Conservation (phyloP, 441 rosid species). For the Euphorbia schlechtendalii region DNA sequence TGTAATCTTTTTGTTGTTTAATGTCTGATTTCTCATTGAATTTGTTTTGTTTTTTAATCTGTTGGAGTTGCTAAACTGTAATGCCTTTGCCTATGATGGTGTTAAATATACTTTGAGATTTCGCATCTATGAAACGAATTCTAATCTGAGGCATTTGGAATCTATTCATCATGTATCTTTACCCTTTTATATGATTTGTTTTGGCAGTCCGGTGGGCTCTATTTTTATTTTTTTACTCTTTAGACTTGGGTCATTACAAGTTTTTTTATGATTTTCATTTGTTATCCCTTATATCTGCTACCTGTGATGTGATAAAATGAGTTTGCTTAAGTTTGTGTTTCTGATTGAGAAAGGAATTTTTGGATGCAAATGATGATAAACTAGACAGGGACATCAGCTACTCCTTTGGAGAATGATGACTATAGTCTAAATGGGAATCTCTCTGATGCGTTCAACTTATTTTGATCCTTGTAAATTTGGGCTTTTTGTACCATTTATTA, state of each 20-base stretch:
- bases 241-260: too few relatives aligned
- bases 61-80: too few relatives aligned
- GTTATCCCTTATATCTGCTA: background rate
- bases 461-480: too few relatives aligned
- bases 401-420: slow-evolving; percentile 37
- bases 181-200: too few relatives aligned
- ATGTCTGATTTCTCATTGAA: background rate
- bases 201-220: too few relatives aligned
- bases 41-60: background rate
- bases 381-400: slow-evolving; percentile 47
- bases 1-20: too few relatives aligned
- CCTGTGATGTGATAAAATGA: background rate
- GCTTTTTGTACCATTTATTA: too few relatives aligned
- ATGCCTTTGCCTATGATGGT: slow-evolving; percentile 30
- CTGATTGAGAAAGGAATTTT: too few relatives aligned
- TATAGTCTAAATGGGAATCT: slow-evolving; percentile 35
- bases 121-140: slow-evolving; percentile 18
- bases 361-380: slow-evolving; percentile 39
- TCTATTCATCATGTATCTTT: too few relatives aligned
- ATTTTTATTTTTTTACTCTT: too few relatives aligned
- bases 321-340: background rate
- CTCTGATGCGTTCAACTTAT: slow-evolving; percentile 37
- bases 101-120: slow-evolving; percentile 44
- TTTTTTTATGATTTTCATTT: background rate
- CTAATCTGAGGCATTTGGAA: slow-evolving; percentile 25